Evolutionary conservation across 2,329 filamentous ascomycete genomes (phyloP), one percentile per base, ranked within the genome.

Genomic region (Colletotrichum sp.): DNA sequence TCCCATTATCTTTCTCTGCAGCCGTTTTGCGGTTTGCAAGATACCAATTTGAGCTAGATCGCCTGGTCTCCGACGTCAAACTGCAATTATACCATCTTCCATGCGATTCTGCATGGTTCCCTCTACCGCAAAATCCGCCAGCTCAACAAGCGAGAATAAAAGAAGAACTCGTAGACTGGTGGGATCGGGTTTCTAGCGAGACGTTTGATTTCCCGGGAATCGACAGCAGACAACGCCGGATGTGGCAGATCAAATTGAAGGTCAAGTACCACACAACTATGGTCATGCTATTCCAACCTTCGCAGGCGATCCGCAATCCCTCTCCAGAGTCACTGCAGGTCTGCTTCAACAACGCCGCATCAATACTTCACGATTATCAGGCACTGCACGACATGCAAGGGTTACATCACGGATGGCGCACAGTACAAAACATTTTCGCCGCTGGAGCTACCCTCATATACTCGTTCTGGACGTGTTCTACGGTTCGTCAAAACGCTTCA

Each of bases 391-490:
- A 82, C 48, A 63, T 80, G 7, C 81, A 84, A 7, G 78, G 78
- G 12, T 77, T 84, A 16, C 81, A 80, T 39, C 78, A 77, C 78
- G 84, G 78, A 76, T 86, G 84, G 84, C 78, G 83, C 16, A 83
- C 82, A 8, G 83, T 86, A 1, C 84, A 86, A 48, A 83, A 82
- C 8, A 82, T 86, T 8, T 86, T 85, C 64, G 80, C 83, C 1
- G 82, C 84, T 0, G 84, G 84, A 0, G 83, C 84, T 5, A 85
- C 83, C 1, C 80, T 86, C 8, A 81, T 86, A 4, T 86, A 85
- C 74, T 84, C 82, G 12, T 81, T 85, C 57, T 85, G 83, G 82
- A 83, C 82, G 0, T 85, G 82, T 4, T 7, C 74, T 0, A 67
- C 67, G 3, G 79, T 82, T 2, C 78, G 84, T 2, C 79, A 80